phyloP scores from a whole-genome alignment of 306 rosid genomes.

The Gleditsia sinensis region DNA sequence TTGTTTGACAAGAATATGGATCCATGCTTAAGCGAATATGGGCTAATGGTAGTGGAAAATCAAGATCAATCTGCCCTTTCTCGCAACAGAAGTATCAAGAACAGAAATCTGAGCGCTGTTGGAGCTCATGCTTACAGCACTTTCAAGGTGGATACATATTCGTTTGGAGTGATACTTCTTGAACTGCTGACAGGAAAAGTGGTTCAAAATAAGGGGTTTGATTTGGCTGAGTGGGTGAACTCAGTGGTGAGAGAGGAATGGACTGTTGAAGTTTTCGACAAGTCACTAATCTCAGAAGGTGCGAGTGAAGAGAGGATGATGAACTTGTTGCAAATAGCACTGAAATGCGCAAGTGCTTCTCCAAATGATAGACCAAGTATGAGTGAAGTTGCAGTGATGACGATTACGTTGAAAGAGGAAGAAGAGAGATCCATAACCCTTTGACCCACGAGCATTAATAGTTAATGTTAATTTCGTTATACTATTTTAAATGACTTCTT shows the following conservation, averaged over 20 bases:
- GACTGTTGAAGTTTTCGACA: conserved; percentile 67
- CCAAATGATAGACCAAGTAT: conserved; percentile 58
- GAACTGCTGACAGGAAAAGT: conserved; percentile 73
- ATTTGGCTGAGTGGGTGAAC: conserved; percentile 64
- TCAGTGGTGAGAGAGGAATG: conserved; percentile 74
- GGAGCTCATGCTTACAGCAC: conserved; percentile 30
- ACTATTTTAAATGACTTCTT: not conserved
- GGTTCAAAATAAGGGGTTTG: conserved; percentile 62
- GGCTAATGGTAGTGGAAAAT: conserved; percentile 55
- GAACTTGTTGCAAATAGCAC: conserved; percentile 53
- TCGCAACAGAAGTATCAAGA: conserved; percentile 16
- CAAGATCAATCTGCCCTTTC: conserved; percentile 34
- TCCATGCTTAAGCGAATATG: conserved; percentile 70
- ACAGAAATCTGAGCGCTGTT: conserved; percentile 10
- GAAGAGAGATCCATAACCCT: conserved; percentile 58
- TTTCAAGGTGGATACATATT: conserved; percentile 60
- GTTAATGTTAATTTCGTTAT: too few species aligned
- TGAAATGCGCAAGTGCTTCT: conserved; percentile 54
- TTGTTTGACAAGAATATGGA: conserved; percentile 63
- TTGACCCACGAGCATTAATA: conserved; percentile 36
- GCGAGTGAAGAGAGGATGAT: conserved; percentile 74
- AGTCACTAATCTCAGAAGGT: conserved; percentile 48
- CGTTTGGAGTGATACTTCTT: conserved; percentile 71
- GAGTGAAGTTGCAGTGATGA: conserved; percentile 47
- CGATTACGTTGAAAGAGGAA: conserved; percentile 52